A percentile compares a stretch with the other conserved stretches of the same genome.
Conservation (phyloP, 805 yeast species). For the Metschnikowia peoriensis region DNA sequence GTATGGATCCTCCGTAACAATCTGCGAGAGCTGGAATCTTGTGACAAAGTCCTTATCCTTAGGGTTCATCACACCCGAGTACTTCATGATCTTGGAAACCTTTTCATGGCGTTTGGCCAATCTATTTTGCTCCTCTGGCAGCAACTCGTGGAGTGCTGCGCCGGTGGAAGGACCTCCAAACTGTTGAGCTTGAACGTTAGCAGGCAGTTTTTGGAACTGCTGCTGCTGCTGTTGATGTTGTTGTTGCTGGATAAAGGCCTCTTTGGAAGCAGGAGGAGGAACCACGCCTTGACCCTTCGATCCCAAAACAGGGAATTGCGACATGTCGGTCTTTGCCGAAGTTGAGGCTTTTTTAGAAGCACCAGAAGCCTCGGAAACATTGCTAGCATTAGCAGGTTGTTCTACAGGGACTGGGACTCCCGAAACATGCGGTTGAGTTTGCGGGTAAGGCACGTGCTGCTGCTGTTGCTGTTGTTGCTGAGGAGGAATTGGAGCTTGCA, state of each 20-base stretch:
- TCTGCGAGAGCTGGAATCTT: conserved; percentile 89
- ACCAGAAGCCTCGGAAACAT: no score
- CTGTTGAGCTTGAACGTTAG: not conserved
- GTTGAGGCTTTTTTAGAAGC: not conserved
- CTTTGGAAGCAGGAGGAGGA: conserved; percentile 5
- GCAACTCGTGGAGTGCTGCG: conserved; percentile 11
- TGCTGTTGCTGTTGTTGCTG: conserved; percentile 13
- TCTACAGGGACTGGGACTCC: conserved; percentile 13
- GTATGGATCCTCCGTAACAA: conserved; percentile 95
- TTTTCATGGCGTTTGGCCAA: conserved; percentile 68
- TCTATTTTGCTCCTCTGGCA: conserved; percentile 72
- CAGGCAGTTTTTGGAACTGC: not conserved
- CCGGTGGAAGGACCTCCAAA: not conserved
- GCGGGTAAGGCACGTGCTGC: conserved; percentile 12
- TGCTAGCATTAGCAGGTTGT: not conserved
- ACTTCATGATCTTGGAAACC: conserved; percentile 70
- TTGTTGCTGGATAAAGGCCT: conserved; percentile 3
- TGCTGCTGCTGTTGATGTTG: not conserved
- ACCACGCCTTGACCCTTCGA: conserved; percentile 32
- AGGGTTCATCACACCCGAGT: conserved; percentile 94
- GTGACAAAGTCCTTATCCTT: conserved; percentile 96
- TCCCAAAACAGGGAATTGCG: conserved; percentile 58
- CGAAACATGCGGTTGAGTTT: conserved; percentile 3
- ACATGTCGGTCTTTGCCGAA: conserved; percentile 25
- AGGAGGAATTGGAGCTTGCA: conserved; percentile 7